Evolutionary conservation across 2,329 filamentous ascomycete species (phyloP).

Genomic region (Arachnomyces sp.): DNA sequence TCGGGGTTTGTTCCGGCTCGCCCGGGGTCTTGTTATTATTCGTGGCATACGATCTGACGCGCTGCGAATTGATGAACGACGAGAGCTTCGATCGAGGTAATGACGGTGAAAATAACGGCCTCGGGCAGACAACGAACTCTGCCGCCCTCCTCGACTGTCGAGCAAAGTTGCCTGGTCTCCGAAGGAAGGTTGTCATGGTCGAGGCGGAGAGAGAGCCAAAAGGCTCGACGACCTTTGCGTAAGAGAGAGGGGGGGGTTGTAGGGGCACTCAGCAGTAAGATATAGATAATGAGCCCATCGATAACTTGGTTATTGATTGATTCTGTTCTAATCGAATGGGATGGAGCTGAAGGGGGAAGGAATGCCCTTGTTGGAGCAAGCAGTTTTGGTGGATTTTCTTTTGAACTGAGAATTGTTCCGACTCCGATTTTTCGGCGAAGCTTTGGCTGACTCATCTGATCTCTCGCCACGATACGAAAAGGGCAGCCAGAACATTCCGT

Average conservation of each 20-base stretch:
- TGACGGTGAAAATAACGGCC: slow-evolving; percentile 34
- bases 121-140: slow-evolving; percentile 44
- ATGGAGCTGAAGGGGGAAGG: neutral
- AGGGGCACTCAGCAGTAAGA: slow-evolving; percentile 13
- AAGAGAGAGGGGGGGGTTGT: slow-evolving; percentile 17
- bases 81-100: slow-evolving; percentile 31
- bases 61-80: slow-evolving; percentile 25
- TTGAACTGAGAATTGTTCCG: slow-evolving; percentile 1
- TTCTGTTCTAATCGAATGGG: neutral
- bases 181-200: slow-evolving; percentile 59
- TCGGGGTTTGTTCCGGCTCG: slow-evolving; percentile 37
- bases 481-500: too few relatives aligned
- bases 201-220: slow-evolving; percentile 26
- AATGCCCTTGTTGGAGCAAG: neutral
- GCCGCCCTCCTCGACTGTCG: slow-evolving; percentile 52
- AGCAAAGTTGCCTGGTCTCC: slow-evolving; percentile 58
- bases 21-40: slow-evolving; percentile 25
- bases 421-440: slow-evolving; percentile 6
- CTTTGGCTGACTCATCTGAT: slow-evolving; percentile 7
- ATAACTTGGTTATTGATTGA: slow-evolving; percentile 4
- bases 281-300: slow-evolving; percentile 22
- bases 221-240: slow-evolving; percentile 15
- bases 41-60: slow-evolving; percentile 35
- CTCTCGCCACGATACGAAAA: neutral
- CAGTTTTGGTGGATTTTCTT: too few relatives aligned